A percentile compares a stretch with the other conserved stretches of the same genome.
These are phyloP conservation scores for Astrothelium subdiscretum DNA, from an alignment of 495 filamentous ascomycete species.

Conservation along the genomic window DNA sequence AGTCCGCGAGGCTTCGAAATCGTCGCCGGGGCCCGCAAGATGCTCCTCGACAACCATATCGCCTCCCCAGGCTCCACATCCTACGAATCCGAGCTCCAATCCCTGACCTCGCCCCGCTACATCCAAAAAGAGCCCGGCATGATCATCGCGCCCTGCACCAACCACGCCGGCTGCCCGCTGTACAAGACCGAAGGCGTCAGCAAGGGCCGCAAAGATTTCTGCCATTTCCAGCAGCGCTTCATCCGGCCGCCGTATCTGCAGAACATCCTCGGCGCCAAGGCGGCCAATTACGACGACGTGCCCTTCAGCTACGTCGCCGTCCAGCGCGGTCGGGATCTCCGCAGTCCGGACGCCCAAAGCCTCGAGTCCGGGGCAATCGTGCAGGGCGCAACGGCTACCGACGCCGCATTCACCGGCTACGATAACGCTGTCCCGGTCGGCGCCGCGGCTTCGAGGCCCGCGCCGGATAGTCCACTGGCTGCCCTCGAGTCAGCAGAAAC, in stretches of 20 bases:
- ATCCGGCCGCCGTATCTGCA: constrained; percentile 76
- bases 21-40: constrained; percentile 67
- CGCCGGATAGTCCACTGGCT: constrained; percentile 28
- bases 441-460: background rate
- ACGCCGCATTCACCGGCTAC: constrained; percentile 31
- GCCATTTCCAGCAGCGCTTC: constrained; percentile 82
- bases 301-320: constrained; percentile 80
- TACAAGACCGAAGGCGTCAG: constrained; percentile 57
- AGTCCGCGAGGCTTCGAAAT: constrained; percentile 85
- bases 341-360: constrained; percentile 9
- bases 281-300: constrained; percentile 81
- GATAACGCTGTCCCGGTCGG: constrained; percentile 19
- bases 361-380: constrained; percentile 17
- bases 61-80: constrained; percentile 43
- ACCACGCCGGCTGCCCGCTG: constrained; percentile 81
- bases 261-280: constrained; percentile 53
- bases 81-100: constrained; percentile 26
- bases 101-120: constrained; percentile 15
- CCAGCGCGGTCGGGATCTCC: constrained; percentile 52
- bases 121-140: constrained; percentile 59
- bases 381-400: constrained; percentile 26
- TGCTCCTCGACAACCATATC: constrained; percentile 66
- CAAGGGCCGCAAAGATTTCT: constrained; percentile 72
- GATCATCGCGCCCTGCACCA: constrained; percentile 94
- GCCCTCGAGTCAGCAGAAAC: constrained; percentile 37